A percentile compares a stretch with the other conserved stretches of the same genome.
Evolutionary conservation across 345 rosid species (phyloP).

Genomic region (Aquilaria sinensis): DNA sequence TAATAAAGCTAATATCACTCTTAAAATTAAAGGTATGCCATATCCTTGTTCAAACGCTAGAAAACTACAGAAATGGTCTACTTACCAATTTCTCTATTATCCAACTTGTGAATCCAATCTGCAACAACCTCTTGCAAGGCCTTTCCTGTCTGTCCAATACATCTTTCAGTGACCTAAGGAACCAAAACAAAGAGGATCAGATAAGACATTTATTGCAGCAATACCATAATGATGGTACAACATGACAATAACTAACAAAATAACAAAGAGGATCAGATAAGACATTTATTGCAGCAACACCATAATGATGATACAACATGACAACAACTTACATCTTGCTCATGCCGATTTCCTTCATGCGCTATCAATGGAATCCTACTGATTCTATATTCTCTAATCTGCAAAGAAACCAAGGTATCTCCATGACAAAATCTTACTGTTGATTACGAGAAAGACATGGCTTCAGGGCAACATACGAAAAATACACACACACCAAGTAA

Average conservation of each 20-base stretch:
- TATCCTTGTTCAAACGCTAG: not conserved
- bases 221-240: not conserved
- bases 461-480: too few species aligned
- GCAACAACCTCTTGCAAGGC: slow-evolving; percentile 59
- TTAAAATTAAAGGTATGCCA: too few species aligned
- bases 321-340: slow-evolving; percentile 57
- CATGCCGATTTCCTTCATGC: slow-evolving; percentile 78
- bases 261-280: not conserved
- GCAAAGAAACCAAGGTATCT: slow-evolving; percentile 11
- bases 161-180: slow-evolving; percentile 68
- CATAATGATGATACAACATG: not conserved
- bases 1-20: too few species aligned
- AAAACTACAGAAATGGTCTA: slow-evolving; percentile 1
- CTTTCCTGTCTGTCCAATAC: slow-evolving; percentile 55
- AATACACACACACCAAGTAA: too few species aligned
- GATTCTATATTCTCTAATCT: slow-evolving; percentile 56
- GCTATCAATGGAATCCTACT: slow-evolving; percentile 56
- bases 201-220: slow-evolving; percentile 2
- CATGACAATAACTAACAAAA: too few species aligned
- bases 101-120: slow-evolving; percentile 59
- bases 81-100: slow-evolving; percentile 72
- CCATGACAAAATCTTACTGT: too few species aligned
- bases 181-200: slow-evolving; percentile 3
- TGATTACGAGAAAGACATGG: too few species aligned
- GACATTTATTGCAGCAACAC: not conserved